Base-by-base conservation (phyloP, 176 grass and related monocot genomes). In the Puya raimondii region DNA sequence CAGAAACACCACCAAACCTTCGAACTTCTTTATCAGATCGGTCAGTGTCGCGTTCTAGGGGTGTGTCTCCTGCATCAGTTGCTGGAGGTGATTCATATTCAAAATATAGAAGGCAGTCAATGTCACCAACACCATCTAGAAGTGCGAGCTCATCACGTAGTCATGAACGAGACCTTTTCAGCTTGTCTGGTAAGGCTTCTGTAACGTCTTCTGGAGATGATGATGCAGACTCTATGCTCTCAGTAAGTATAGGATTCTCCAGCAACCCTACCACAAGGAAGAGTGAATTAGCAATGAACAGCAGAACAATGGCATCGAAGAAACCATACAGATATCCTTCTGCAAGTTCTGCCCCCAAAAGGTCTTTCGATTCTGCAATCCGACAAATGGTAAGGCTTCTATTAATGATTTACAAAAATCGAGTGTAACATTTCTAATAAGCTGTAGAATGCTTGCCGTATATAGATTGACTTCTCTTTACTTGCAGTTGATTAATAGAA, bases 311-410 rank as follows among this genome's bases (percentile, higher is more conserved):
- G 57, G 84, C 78, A 29, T 92, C 93, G 50, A 97, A 88, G 74
- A 97, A 90, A 76, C 72, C 73, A 6, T 82, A 81, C 49, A 92
- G 85, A 71, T 87, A 59, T 77, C 76, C 79, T 29, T 77, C 73
- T 67, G 79, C 90, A 64, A 85, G 84, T 69, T 88, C 89, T 63
- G 81, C 49, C 66, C 82, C 89, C 1, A 97, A 92, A 70, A 76
- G 89, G 48, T 87, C 93, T 25, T 97, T 92, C 83, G 93, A 97
- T 81, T 92, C 88, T 63, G 79, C 86, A 76, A 67, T 90, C 83
- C 88, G 84, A 81, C 85, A 90, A 77, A 90, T 90, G 93, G 93
- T 97, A 77, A 88, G 68, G 11, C 50, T 81, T 61, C 33, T 42
- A 42, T 42, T 42, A 42, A 42, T 4, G 6, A 42, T 4, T 42